Evolutionary conservation across 345 rosid species (phyloP).

Genomic region (Rhodamnia argentea): DNA sequence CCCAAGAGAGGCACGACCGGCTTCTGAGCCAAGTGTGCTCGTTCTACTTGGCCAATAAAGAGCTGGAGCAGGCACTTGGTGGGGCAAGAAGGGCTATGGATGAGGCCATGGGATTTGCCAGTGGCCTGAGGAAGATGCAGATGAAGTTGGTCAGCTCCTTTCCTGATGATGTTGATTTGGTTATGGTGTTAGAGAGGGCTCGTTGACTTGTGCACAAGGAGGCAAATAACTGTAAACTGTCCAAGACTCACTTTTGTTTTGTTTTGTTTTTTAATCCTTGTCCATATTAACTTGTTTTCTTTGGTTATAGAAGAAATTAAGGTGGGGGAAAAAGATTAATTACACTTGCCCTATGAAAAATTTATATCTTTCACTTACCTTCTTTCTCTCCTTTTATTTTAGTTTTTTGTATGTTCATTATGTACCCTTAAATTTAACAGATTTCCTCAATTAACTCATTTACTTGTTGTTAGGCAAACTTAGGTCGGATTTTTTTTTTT

Average conservation of each 20-base stretch:
- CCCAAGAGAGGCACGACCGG: constrained; percentile 49
- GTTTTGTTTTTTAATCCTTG: no score
- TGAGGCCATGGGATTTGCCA: constrained; percentile 33
- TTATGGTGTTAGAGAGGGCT: background rate
- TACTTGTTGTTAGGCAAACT: background rate
- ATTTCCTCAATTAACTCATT: background rate
- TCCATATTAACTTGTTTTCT: background rate
- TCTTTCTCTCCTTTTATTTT: background rate
- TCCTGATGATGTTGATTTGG: constrained; percentile 7
- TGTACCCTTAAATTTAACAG: background rate
- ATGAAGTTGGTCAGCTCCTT: constrained; percentile 31
- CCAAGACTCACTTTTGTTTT: background rate
- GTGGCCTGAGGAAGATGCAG: constrained; percentile 38
- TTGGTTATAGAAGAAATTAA: background rate
- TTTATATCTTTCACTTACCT: background rate
- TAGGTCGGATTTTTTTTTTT: background rate
- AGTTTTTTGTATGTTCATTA: background rate
- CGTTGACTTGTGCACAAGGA: background rate
- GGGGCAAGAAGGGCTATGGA: constrained; percentile 36
- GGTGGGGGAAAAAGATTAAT: background rate
- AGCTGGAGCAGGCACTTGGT: constrained; percentile 33
- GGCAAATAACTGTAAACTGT: background rate
- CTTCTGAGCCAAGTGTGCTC: constrained; percentile 31
- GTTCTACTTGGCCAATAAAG: constrained; percentile 32
- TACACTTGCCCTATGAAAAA: background rate